Base-by-base conservation (phyloP, 352 stramenopile genomes). In the Globisporangium cederbergense region DNA sequence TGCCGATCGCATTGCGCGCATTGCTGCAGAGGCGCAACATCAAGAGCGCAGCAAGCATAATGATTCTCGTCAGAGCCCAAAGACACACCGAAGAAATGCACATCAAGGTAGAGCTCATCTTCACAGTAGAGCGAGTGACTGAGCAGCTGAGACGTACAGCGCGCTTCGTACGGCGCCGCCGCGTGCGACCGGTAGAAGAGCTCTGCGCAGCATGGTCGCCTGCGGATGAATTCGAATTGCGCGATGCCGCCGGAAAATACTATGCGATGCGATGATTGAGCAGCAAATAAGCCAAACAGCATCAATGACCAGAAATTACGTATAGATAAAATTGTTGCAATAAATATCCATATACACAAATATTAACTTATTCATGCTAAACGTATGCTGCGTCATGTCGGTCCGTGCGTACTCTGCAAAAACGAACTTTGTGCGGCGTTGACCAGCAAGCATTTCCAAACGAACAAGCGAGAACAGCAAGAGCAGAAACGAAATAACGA, bases 361-460 rank as follows among this genome's bases (percentile, higher is more conserved):
- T 28, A 28, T 2, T 28, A 28, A 28, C 1, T 28, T 2, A 28
- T 28, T 28, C 25, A 28, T 28, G 1, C 25, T 28, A 28, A 28
- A 28, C 25, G 25, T 28, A 28, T 28, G 25, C 25, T n/a, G 25
- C 50, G 20, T 11, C 38, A 56, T 56, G 1, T n/a, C 32, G 32
- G 9, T 32, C 30, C 43, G 52, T 58, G 38, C 52, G 52, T 30
- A 28, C 20, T 32, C 32, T 36, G 32, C 10, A 52, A 14, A 16
- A n/a, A n/a, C n/a, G 36, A 30, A 49, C 54, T 25, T 51, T 47
- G 16, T 16, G 10, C 36, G 25, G 25, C 25, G 25, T 28, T 28
- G 25, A 28, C 25, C 25, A 28, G 25, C 25, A 28, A 45, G 9
- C 38, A 60, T 63, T 16, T 7, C 25, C 61, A 64, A 64, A n/a